Conservation (phyloP, 1,284 basidiomycete species). For the Pseudozyma sp. region DNA sequence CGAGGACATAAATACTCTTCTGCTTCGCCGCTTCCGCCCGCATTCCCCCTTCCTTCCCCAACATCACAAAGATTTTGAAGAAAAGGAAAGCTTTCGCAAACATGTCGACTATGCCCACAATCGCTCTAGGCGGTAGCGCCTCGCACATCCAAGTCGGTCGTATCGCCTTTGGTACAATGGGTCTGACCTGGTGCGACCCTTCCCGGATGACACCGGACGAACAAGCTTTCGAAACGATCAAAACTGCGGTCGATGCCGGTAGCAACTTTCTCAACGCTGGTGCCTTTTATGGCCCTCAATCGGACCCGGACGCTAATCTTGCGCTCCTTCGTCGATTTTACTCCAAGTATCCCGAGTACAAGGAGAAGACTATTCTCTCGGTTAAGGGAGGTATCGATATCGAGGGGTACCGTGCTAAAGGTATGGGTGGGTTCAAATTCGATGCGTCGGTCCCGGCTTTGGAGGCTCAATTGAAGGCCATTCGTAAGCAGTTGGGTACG, state of each 20-base stretch:
- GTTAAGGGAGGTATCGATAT: conserved; percentile 71
- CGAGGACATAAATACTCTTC: too few relatives aligned
- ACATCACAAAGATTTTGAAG: not conserved
- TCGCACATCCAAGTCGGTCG: conserved; percentile 43
- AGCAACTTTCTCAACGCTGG: conserved; percentile 71
- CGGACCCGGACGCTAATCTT: conserved; percentile 69
- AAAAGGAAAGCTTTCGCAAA: not conserved
- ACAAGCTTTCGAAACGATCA: conserved; percentile 76
- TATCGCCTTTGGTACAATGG: conserved; percentile 60
- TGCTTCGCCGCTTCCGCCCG: not conserved
- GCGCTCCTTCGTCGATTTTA: conserved; percentile 72
- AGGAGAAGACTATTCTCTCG: conserved; percentile 73
- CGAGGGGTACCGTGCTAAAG: conserved; percentile 21
- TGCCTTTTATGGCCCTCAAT: conserved; percentile 71
- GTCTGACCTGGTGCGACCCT: conserved; percentile 55
- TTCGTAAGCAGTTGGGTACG: conserved; percentile 47
- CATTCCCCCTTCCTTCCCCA: not conserved
- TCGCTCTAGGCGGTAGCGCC: conserved; percentile 52
- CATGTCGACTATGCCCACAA: conserved; percentile 60
- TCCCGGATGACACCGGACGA: conserved; percentile 71
- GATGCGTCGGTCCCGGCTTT: conserved; percentile 41
- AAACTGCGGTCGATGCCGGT: conserved; percentile 74
- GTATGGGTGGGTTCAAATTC: conserved; percentile 37
- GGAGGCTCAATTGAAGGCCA: conserved; percentile 42
- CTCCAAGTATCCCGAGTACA: conserved; percentile 74